phyloP scores from a whole-genome alignment of 148 eudicot genomes.

The Cornus suecica region DNA sequence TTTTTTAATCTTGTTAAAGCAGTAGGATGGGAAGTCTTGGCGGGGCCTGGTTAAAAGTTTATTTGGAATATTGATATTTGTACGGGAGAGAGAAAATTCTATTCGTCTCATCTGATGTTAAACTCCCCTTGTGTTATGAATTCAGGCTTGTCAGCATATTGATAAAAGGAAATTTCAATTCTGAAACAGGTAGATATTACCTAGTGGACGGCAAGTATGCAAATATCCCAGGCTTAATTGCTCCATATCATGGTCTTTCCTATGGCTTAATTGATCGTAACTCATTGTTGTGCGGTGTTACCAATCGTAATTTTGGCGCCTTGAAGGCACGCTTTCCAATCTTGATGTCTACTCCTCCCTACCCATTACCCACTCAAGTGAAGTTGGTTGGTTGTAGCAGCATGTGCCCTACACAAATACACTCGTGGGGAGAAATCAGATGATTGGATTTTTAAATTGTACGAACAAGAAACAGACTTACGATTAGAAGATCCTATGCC shows the following conservation, averaged over 20 bases:
- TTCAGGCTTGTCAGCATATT: background rate
- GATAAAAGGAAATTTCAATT: background rate
- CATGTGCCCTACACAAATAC: slow-evolving; percentile 37
- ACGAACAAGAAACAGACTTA: slow-evolving; percentile 20
- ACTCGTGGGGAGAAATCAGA: slow-evolving; percentile 30
- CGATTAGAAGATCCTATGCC: slow-evolving; percentile 25
- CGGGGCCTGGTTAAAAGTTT: background rate
- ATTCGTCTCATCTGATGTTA: background rate
- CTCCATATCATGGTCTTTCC: slow-evolving; percentile 32
- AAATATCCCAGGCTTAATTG: slow-evolving; percentile 44
- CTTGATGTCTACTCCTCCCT: slow-evolving; percentile 31
- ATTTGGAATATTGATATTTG: background rate
- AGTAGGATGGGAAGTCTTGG: background rate
- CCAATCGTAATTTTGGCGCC: slow-evolving; percentile 30
- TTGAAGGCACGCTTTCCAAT: slow-evolving; percentile 40
- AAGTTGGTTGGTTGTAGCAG: slow-evolving; percentile 40
- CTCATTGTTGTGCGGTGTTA: slow-evolving; percentile 22
- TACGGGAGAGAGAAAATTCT: background rate
- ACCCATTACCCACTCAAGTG: slow-evolving; percentile 38
- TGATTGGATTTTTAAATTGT: slow-evolving; percentile 30
- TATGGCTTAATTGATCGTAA: slow-evolving; percentile 25
- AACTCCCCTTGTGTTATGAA: background rate
- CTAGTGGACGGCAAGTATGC: slow-evolving; percentile 37
- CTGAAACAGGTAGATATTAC: slow-evolving; percentile 37
- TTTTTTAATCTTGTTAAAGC: background rate